phyloP scores from a whole-genome alignment of 2,329 filamentous ascomycete genomes.

The Chrysoporthe puriensis region DNA sequence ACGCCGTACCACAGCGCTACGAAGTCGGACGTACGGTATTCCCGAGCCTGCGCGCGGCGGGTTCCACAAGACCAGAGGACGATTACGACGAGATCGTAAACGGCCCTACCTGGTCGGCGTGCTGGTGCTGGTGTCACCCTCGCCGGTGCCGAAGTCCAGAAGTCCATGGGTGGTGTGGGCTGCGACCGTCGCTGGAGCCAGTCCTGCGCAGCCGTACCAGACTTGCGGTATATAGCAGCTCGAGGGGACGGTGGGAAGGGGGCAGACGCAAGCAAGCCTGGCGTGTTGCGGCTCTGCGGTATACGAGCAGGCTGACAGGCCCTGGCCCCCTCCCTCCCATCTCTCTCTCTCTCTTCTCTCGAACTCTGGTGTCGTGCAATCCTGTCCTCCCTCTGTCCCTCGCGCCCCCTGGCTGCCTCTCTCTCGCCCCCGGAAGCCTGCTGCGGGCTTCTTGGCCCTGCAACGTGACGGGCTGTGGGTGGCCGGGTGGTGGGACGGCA shows the following conservation, averaged over 20 bases:
- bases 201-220: not conserved
- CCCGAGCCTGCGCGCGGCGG: not conserved
- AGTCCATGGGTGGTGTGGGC: too few relatives aligned
- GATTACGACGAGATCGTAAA: not conserved
- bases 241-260: not conserved
- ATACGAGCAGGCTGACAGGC: not conserved
- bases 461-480: not conserved
- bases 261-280: constrained; percentile 1
- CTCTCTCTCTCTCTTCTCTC: too few relatives aligned
- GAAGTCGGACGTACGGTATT: not conserved
- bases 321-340: too few relatives aligned
- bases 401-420: not conserved
- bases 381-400: not conserved
- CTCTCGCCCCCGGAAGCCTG: not conserved
- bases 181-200: too few relatives aligned
- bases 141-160: too few relatives aligned
- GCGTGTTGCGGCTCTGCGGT: not conserved
- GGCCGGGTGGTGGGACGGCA: not conserved
- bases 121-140: not conserved
- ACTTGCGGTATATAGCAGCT: not conserved
- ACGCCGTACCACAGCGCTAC: not conserved
- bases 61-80: not conserved
- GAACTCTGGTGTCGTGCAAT: too few relatives aligned
- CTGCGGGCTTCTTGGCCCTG: not conserved
- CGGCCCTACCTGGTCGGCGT: not conserved